Evolutionary conservation across 2,329 filamentous ascomycete species (phyloP).

Genomic region (Colletotrichum tofieldiae): DNA sequence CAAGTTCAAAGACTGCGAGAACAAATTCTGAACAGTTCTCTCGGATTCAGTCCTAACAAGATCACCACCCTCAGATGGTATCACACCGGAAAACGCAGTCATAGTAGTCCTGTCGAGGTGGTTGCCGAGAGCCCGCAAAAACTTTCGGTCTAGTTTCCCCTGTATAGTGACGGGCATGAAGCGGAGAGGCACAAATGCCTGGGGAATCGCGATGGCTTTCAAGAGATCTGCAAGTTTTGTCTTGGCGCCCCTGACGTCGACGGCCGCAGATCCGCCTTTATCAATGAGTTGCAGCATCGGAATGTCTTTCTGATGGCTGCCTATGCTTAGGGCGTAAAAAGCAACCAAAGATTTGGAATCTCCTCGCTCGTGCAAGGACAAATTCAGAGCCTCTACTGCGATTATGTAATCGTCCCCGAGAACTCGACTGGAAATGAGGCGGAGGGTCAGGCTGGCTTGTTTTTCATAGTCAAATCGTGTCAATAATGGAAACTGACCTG

Average conservation of each 20-base stretch:
- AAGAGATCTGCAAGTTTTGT: background rate
- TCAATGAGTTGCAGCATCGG: background rate
- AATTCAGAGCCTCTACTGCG: slow-evolving; percentile 12
- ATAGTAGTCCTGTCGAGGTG: background rate
- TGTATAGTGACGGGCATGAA: slow-evolving; percentile 8
- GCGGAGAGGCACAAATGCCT: slow-evolving; percentile 2
- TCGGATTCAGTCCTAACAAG: background rate
- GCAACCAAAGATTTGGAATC: slow-evolving; percentile 5
- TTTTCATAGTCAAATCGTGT: background rate
- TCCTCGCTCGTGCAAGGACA: background rate
- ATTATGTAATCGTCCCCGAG: background rate
- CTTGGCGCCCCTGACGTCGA: slow-evolving; percentile 1
- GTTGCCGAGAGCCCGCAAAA: background rate
- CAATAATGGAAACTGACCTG: slow-evolving; percentile 3
- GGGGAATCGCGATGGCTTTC: slow-evolving; percentile 20
- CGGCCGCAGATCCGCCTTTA: background rate
- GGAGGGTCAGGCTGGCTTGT: background rate
- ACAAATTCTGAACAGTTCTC: background rate
- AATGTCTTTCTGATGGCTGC: background rate
- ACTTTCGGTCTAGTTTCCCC: slow-evolving; percentile 19
- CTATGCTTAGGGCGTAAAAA: slow-evolving; percentile 8
- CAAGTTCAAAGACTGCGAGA: background rate
- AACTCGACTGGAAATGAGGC: background rate
- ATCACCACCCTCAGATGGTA: fast-evolving
- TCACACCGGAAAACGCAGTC: background rate